Evolutionary conservation across 306 rosid genomes (phyloP).

Genomic region (Lablab purpureus): DNA sequence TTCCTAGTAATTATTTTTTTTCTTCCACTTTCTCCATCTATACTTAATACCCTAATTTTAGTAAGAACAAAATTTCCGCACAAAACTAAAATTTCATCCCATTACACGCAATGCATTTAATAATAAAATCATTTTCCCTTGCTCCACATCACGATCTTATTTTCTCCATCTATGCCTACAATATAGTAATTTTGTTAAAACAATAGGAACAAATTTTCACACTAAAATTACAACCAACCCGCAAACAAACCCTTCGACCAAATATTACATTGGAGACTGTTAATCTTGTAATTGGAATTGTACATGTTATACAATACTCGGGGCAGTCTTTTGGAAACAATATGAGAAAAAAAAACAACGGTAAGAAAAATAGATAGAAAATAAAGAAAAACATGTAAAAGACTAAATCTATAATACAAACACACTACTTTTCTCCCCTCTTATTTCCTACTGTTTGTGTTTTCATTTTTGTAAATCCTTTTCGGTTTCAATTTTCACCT

Average conservation of each 20-base stretch:
- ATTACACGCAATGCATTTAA: no score
- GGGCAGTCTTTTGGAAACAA: neutral
- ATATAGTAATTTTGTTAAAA: neutral
- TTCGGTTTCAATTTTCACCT: neutral
- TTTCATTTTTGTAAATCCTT: conserved; percentile 1
- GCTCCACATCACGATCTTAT: no score
- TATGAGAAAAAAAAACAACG: neutral
- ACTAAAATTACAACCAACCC: neutral
- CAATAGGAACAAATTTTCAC: neutral
- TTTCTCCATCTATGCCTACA: neutral
- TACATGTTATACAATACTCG: conserved; percentile 5
- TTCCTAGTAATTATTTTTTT: no score
- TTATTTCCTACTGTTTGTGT: conserved; percentile 44
- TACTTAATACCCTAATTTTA: no score
- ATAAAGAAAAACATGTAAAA: conserved; percentile 32
- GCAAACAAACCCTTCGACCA: conserved; percentile 2
- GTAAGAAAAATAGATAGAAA: conserved; percentile 6
- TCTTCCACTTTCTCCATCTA: no score
- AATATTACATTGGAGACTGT: neutral
- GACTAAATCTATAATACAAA: conserved; percentile 47
- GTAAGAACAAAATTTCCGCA: no score
- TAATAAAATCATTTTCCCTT: no score
- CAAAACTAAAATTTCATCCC: no score
- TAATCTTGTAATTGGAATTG: neutral
- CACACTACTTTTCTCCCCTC: conserved; percentile 12